Conservation (phyloP, 768 basidiomycete species). For the Boletus eberwhitei region DNA sequence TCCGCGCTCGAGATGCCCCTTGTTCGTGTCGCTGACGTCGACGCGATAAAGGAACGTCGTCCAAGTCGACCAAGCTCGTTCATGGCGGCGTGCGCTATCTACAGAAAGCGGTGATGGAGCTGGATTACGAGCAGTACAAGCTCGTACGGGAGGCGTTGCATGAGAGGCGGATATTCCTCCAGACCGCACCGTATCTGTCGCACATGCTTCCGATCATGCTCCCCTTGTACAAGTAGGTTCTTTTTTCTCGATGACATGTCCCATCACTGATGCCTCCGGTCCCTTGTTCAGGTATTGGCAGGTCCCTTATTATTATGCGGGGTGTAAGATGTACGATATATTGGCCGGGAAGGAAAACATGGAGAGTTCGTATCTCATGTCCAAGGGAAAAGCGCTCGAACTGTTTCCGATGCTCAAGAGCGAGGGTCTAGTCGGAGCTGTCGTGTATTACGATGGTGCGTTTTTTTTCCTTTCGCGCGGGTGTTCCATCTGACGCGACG, state of each 20-base stretch:
- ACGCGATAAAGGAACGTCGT: constrained; percentile 50
- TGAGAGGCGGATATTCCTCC: constrained; percentile 89
- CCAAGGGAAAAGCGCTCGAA: constrained; percentile 88
- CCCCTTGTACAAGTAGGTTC: constrained; percentile 83
- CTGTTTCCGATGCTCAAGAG: constrained; percentile 95
- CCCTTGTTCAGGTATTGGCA: constrained; percentile 75
- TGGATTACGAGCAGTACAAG: constrained; percentile 96
- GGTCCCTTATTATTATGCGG: constrained; percentile 92
- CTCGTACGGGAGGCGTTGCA: constrained; percentile 93
- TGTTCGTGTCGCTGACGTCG: background rate
- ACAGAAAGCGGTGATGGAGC: constrained; percentile 92
- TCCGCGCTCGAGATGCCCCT: no score
- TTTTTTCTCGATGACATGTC: background rate
- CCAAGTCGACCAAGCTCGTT: constrained; percentile 96
- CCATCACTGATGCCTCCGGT: constrained; percentile 2
- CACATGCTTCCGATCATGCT: constrained; percentile 96
- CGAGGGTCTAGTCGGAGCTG: constrained; percentile 87
- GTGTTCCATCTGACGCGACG: background rate
- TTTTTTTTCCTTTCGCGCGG: background rate
- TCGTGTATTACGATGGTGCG: constrained; percentile 96
- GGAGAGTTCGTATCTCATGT: constrained; percentile 94
- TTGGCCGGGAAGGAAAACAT: constrained; percentile 96
- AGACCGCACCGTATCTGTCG: constrained; percentile 92
- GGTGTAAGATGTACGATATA: constrained; percentile 95
- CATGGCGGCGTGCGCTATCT: constrained; percentile 98